Base-by-base conservation (phyloP, 108 stramenopile species). In the Asterionellopsis glacialis region DNA sequence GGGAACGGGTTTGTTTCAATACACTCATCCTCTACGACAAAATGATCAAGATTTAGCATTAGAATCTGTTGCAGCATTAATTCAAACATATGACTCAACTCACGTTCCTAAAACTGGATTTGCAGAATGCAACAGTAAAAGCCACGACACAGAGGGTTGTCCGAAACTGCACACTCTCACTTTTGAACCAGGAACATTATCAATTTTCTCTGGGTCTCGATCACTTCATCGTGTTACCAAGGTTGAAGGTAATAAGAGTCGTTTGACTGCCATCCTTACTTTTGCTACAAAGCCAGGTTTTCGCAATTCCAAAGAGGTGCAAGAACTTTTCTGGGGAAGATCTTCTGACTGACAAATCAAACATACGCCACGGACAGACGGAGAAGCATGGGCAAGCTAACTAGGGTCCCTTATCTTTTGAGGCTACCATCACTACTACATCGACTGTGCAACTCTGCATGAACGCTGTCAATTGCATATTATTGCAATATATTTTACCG, bases 141-240 rank as follows among this genome's bases (percentile, higher is more conserved):
- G 33, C 33, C 0, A n/a, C n/a, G 16, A 13, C 21, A 15, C 50
- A 22, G 15, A 12, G 5, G 7, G 10, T 23, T 13, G 39, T 44
- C 77, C 77, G 21, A 12, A 15, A 14, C 53, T 80, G 26, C 66
- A 68, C 38, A 70, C 73, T 12, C 49, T 75, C 12, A 63, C 67
- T n/a, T 80, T 80, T 52, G 38, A 11, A 18, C 62, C 74, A 7
- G 79, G 79, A 40, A 80, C 79, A n/a, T 60, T 80, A 12, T 75
- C 64, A 11, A 56, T 80, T 23, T 80, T 80, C 44, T 61, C 74
- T 16, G 79, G 79, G 45, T 65, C 72, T 27, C 57, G 50, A 18
- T 72, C 70, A 18, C 55, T 75, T 0, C 79, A 80, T 49, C 70
- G 79, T 3, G 79, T 80, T 11, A 68, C 79, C 5, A 6, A 25